Evolutionary conservation across 768 basidiomycete species (phyloP).

Genomic region (Russula vinacea): DNA sequence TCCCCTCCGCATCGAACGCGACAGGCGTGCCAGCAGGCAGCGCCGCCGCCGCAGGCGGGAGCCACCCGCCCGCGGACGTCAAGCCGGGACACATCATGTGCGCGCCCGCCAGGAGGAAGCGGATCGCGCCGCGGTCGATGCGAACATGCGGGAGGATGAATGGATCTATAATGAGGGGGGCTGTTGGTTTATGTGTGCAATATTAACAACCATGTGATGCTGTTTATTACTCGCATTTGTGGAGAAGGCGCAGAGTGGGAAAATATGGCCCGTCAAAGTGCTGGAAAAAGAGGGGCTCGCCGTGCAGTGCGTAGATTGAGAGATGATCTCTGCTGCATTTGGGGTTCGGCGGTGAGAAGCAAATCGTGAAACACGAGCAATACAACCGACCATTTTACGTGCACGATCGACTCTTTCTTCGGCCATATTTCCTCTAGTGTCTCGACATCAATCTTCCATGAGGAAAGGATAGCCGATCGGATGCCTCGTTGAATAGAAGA

Average conservation of each 20-base stretch:
- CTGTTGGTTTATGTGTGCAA: too few species aligned
- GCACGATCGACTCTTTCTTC: slow-evolving; percentile 92
- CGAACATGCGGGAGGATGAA: slow-evolving; percentile 83
- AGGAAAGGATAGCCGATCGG: slow-evolving; percentile 71
- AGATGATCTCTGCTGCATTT: slow-evolving; percentile 87
- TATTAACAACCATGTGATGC: too few species aligned
- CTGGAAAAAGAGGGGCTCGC: slow-evolving; percentile 90
- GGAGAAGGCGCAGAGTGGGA: slow-evolving; percentile 84
- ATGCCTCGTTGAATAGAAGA: slow-evolving; percentile 90
- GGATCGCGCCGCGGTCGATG: slow-evolving; percentile 95
- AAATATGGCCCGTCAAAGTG: slow-evolving; percentile 92
- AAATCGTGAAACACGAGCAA: slow-evolving; percentile 3
- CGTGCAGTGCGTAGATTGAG: slow-evolving; percentile 85
- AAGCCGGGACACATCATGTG: slow-evolving; percentile 98
- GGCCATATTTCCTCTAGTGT: slow-evolving; percentile 93
- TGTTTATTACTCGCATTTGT: slow-evolving; percentile 74
- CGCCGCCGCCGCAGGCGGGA: slow-evolving; percentile 69
- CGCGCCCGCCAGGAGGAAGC: slow-evolving; percentile 90
- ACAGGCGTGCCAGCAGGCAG: slow-evolving; percentile 74
- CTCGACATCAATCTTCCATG: slow-evolving; percentile 78
- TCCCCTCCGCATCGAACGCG: slow-evolving; percentile 94
- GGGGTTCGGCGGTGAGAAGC: slow-evolving; percentile 12
- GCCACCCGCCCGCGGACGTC: slow-evolving; percentile 85
- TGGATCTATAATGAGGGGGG: too few species aligned
- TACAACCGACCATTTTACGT: slow-evolving; percentile 84